Percentiles rank a stretch among this genome's conserved stretches.
Conservation (phyloP, 2,329 filamentous ascomycete genomes). For the Chaetomiaceae sp. region DNA sequence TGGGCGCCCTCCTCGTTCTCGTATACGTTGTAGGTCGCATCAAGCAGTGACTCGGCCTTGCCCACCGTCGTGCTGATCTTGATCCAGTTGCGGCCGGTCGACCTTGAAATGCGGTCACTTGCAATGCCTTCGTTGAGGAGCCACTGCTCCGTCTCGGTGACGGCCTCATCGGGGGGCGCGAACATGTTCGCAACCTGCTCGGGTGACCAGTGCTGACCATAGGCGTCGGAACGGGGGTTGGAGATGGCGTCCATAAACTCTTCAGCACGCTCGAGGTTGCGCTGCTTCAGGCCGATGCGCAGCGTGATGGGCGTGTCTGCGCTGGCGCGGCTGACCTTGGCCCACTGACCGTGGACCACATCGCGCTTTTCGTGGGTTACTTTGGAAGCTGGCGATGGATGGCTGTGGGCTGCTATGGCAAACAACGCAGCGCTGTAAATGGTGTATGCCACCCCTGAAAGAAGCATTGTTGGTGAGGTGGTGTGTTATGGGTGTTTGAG, state of each 20-base stretch:
- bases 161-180: neutral
- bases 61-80: slow-evolving; percentile 1
- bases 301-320: neutral
- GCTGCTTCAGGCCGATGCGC: slow-evolving; percentile 6
- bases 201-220: slow-evolving; percentile 4
- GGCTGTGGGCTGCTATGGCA: neutral
- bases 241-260: slow-evolving; percentile 5
- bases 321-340: slow-evolving; percentile 1
- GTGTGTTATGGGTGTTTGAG: no score
- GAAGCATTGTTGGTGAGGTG: neutral
- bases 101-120: neutral
- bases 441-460: neutral
- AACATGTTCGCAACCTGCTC: neutral
- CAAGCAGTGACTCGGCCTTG: slow-evolving; percentile 1
- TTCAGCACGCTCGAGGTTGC: slow-evolving; percentile 1
- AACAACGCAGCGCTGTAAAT: neutral
- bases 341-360: neutral
- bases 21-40: slow-evolving; percentile 3
- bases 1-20: neutral
- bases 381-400: neutral
- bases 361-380: slow-evolving; percentile 1
- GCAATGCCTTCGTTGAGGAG: slow-evolving; percentile 1
- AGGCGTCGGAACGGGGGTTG: neutral
- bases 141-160: slow-evolving; percentile 6
- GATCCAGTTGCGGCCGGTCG: slow-evolving; percentile 6